Evolutionary conservation across 192 early-diverging fungal species (phyloP).

Genomic region (Backusella tuberculispora): DNA sequence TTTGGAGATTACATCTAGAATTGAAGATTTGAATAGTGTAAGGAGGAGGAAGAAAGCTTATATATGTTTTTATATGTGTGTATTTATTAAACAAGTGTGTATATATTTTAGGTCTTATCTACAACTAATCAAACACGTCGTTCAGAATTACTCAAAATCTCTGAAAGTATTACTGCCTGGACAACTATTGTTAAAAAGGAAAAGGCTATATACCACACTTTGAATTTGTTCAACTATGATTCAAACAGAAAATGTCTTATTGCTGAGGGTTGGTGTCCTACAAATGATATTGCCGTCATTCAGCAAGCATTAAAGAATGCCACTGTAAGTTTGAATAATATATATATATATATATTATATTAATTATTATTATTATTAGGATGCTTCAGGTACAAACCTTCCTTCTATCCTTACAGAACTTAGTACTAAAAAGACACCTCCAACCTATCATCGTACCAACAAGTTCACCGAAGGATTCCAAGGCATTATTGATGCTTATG

Average conservation of each 20-base stretch:
- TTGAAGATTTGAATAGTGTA: conserved; percentile 81
- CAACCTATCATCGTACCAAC: conserved; percentile 95
- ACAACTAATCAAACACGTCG: conserved; percentile 86
- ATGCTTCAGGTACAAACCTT: conserved; percentile 77
- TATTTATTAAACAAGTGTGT: neutral
- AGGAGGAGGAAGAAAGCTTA: neutral
- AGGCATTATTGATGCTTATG: conserved; percentile 96
- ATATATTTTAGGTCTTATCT: conserved; percentile 56
- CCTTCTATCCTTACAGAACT: conserved; percentile 88
- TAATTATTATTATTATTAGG: neutral
- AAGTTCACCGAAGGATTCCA: conserved; percentile 96
- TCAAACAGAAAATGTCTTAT: conserved; percentile 90
- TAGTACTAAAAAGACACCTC: conserved; percentile 84
- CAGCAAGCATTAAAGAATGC: conserved; percentile 87
- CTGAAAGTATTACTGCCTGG: conserved; percentile 90
- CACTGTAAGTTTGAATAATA: conserved; percentile 41
- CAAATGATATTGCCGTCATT: conserved; percentile 78
- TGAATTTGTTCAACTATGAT: conserved; percentile 98
- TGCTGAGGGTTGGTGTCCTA: conserved; percentile 98
- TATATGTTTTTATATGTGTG: neutral
- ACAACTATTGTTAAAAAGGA: conserved; percentile 92
- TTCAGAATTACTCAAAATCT: conserved; percentile 81
- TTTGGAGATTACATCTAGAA: conserved; percentile 77
- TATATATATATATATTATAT: neutral
- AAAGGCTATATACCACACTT: conserved; percentile 94